A percentile compares a stretch with the other conserved stretches of the same genome.
Evolutionary conservation across 2,329 filamentous ascomycete species (phyloP).

Genomic region (Raffaelea ambrosiae): DNA sequence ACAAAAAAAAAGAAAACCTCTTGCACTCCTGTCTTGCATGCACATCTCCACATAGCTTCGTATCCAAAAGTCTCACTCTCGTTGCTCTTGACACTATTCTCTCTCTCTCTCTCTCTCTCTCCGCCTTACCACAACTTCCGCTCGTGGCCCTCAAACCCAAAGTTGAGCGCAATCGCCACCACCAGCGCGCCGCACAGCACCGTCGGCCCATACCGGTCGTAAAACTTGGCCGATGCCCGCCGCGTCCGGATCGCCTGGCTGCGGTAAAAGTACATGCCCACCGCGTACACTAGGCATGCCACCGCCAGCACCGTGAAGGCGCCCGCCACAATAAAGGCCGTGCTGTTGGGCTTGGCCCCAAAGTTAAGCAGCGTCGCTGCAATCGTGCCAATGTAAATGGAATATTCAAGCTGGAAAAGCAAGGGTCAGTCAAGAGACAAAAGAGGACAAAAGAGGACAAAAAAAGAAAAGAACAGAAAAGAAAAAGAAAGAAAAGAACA

Average conservation of each 20-base stretch:
- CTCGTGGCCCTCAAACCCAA: slow-evolving; percentile 65
- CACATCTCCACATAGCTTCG: too few relatives aligned
- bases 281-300: slow-evolving; percentile 70
- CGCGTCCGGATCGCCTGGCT: slow-evolving; percentile 77
- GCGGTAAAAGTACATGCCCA: slow-evolving; percentile 79
- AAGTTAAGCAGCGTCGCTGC: slow-evolving; percentile 81
- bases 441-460: not conserved
- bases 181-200: slow-evolving; percentile 67
- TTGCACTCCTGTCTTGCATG: too few relatives aligned
- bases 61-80: too few relatives aligned
- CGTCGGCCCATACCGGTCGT: slow-evolving; percentile 81
- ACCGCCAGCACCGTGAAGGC: slow-evolving; percentile 78
- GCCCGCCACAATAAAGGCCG: slow-evolving; percentile 62
- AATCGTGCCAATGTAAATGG: slow-evolving; percentile 85
- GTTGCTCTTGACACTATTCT: too few relatives aligned
- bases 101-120: not conserved
- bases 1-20: not conserved
- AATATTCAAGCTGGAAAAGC: slow-evolving; percentile 70
- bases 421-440: not conserved
- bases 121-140: slow-evolving; percentile 41
- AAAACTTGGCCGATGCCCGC: slow-evolving; percentile 71
- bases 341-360: slow-evolving; percentile 44
- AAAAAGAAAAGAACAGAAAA: not conserved
- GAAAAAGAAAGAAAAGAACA: not conserved
- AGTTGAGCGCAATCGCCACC: slow-evolving; percentile 67